These are phyloP conservation scores for Ceratocystis cacaofunesta DNA, from an alignment of 2,329 filamentous ascomycete species.

Conservation along the genomic window DNA sequence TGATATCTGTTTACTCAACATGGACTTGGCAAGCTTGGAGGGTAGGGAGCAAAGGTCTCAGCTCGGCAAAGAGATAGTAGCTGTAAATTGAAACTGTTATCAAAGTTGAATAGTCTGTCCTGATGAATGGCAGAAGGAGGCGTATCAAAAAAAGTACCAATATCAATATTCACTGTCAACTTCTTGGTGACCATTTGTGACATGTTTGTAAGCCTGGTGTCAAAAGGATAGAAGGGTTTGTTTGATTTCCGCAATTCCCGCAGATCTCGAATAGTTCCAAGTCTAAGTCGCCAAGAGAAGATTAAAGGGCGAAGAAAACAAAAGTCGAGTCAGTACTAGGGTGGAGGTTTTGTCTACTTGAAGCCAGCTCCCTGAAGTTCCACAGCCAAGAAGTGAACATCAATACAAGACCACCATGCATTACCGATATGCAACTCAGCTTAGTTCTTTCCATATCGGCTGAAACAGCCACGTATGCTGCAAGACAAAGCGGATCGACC, in stretches of 20 bases:
- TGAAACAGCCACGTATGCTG: too few species aligned
- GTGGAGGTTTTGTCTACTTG: too few species aligned
- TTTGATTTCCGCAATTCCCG: too few species aligned
- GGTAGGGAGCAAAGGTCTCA: slow-evolving; percentile 39
- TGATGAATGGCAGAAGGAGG: not conserved
- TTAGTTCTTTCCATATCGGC: too few species aligned
- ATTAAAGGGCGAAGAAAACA: too few species aligned
- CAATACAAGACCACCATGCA: too few species aligned
- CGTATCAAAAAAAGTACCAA: not conserved
- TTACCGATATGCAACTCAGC: too few species aligned
- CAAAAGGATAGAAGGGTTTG: not conserved
- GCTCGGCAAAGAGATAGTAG: slow-evolving; percentile 41
- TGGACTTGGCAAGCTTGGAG: slow-evolving; percentile 45
- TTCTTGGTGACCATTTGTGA: slow-evolving; percentile 8
- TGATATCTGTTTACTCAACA: slow-evolving; percentile 41
- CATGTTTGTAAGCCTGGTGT: not conserved
- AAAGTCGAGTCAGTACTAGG: too few species aligned
- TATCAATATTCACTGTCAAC: slow-evolving; percentile 5
- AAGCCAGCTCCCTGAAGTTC: too few species aligned
- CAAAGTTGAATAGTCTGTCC: not conserved
- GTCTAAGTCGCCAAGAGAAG: too few species aligned
- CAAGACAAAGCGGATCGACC: too few species aligned
- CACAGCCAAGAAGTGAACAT: too few species aligned
- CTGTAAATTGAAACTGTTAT: slow-evolving; percentile 47
- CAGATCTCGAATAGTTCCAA: not conserved